These are phyloP conservation scores for Suillus brevipes DNA, from an alignment of 768 basidiomycete genomes.

Conservation along the genomic window DNA sequence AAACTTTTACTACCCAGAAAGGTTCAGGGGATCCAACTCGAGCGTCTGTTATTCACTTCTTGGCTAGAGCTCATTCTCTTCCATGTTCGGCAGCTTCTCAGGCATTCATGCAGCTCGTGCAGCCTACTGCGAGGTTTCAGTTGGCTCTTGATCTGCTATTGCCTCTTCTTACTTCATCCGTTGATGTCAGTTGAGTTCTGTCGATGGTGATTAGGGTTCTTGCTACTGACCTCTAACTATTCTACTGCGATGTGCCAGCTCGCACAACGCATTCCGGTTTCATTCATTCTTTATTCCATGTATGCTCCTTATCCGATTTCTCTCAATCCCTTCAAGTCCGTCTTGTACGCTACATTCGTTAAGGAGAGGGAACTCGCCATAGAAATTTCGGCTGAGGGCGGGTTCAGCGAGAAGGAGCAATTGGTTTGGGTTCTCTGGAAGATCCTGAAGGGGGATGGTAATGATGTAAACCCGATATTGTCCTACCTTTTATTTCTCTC, in stretches of 20 bases:
- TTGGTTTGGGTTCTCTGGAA: conserved; percentile 88
- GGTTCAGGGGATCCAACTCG: conserved; percentile 46
- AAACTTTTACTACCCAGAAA: conserved; percentile 31
- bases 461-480: conserved; percentile 51
- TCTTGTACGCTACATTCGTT: conserved; percentile 63
- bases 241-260: conserved; percentile 42
- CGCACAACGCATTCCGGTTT: conserved; percentile 72
- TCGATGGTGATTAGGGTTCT: conserved; percentile 12
- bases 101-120: conserved; percentile 74
- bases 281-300: conserved; percentile 77
- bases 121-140: conserved; percentile 76
- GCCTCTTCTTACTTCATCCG: conserved; percentile 60
- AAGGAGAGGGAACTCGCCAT: conserved; percentile 67
- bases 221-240: conserved; percentile 14
- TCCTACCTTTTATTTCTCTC: conserved; percentile 6
- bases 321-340: conserved; percentile 82
- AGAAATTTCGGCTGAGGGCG: conserved; percentile 44
- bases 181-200: conserved; percentile 48
- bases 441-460: conserved; percentile 79
- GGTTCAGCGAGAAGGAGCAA: conserved; percentile 66
- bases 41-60: conserved; percentile 66
- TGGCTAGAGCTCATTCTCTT: conserved; percentile 63
- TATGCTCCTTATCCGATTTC: conserved; percentile 79
- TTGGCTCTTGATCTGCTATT: conserved; percentile 81
- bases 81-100: conserved; percentile 79